Percentiles rank a stretch among this genome's conserved stretches.
phyloP scores from a whole-genome alignment of 2,329 filamentous ascomycete species.

The Helotiales sp. region DNA sequence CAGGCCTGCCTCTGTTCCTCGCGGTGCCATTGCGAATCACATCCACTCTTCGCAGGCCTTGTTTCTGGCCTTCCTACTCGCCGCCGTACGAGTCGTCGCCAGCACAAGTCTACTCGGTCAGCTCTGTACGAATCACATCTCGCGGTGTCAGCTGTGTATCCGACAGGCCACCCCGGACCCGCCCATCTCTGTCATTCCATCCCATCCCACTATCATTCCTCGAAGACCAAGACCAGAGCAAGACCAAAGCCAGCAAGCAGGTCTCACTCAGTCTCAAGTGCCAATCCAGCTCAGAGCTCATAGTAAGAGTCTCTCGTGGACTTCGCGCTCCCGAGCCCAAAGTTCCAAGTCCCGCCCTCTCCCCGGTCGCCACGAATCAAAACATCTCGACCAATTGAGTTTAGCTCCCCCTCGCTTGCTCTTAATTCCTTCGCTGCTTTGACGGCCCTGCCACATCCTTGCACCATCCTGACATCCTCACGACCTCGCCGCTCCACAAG shows the following conservation, averaged over 20 bases:
- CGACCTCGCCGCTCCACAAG: neutral
- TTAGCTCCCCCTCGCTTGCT: constrained; percentile 5
- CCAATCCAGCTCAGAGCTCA: neutral
- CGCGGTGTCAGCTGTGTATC: constrained; percentile 26
- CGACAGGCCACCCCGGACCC: neutral
- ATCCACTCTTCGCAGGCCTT: constrained; percentile 15
- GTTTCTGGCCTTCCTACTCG: constrained; percentile 10
- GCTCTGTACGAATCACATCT: constrained; percentile 17
- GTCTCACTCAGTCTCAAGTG: neutral
- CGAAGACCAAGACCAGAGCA: neutral
- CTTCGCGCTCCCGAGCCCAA: neutral
- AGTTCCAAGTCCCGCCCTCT: neutral
- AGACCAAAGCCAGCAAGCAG: neutral
- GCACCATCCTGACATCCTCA: constrained; percentile 24
- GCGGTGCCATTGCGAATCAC: constrained; percentile 17
- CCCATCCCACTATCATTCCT: neutral
- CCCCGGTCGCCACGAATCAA: constrained; percentile 10
- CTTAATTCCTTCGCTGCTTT: neutral
- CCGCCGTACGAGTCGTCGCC: constrained; percentile 1
- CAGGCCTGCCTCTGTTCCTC: constrained; percentile 8
- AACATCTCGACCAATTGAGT: neutral
- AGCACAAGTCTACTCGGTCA: constrained; percentile 10
- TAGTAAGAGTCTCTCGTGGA: neutral
- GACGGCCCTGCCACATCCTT: constrained; percentile 11
- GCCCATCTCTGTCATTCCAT: neutral